Evolutionary conservation across 1,284 basidiomycete species (phyloP).

Genomic region (Trichosporon inkin): DNA sequence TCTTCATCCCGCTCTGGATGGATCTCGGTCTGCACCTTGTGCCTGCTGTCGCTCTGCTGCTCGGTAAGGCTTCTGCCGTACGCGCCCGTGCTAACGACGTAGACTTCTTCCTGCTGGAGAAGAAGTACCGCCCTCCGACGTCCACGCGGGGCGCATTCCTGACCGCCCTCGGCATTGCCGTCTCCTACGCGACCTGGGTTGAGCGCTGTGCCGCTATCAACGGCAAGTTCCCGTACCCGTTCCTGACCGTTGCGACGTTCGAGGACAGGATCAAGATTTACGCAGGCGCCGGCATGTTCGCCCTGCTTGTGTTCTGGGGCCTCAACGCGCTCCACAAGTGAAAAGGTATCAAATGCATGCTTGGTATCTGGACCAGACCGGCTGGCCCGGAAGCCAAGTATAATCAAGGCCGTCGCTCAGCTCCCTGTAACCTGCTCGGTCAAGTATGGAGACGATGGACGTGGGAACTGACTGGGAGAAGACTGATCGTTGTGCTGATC

Average conservation of each 20-base stretch:
- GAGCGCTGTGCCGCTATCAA: constrained; percentile 65
- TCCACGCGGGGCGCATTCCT: constrained; percentile 54
- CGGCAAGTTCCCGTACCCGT: constrained; percentile 73
- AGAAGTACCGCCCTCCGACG: constrained; percentile 56
- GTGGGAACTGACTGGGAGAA: too few species aligned
- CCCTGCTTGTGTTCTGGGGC: constrained; percentile 60
- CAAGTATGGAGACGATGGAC: too few species aligned
- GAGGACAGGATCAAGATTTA: constrained; percentile 62
- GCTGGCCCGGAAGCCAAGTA: too few species aligned
- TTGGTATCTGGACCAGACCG: too few species aligned
- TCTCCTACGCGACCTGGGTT: constrained; percentile 62
- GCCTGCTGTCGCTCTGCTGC: constrained; percentile 60
- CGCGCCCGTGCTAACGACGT: background rate
- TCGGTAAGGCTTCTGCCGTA: constrained; percentile 37
- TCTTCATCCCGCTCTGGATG: constrained; percentile 59
- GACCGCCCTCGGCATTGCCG: constrained; percentile 52
- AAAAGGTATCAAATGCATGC: background rate
- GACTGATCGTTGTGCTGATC: too few species aligned
- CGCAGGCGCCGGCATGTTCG: constrained; percentile 55
- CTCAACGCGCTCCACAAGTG: constrained; percentile 44
- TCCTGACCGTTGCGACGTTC: constrained; percentile 62
- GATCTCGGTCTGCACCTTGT: constrained; percentile 63
- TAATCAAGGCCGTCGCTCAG: too few species aligned
- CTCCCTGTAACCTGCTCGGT: too few species aligned
- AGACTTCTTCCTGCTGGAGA: constrained; percentile 69